Evolutionary conservation across 2,329 filamentous ascomycete genomes (phyloP).

Genomic region (Apiospora pterosperma): DNA sequence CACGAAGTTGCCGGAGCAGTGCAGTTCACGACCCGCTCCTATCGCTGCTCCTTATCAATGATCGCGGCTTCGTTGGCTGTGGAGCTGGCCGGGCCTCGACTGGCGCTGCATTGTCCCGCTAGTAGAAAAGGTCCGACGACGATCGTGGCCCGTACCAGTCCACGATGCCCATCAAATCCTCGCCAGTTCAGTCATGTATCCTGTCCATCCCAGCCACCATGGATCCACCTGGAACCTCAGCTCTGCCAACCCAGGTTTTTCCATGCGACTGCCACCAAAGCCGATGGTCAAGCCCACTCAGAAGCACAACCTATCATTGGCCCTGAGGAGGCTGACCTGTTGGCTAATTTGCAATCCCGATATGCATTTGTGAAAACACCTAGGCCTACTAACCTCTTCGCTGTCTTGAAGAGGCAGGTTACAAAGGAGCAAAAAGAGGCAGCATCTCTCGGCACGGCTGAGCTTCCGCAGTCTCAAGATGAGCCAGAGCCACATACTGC

Average conservation of each 20-base stretch:
- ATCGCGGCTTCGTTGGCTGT: conserved; percentile 13
- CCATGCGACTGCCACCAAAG: not conserved
- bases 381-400: not conserved
- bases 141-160: not conserved
- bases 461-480: not conserved
- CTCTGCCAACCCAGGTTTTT: not conserved
- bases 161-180: not conserved
- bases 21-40: not conserved
- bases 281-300: not conserved
- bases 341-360: not conserved
- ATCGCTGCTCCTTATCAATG: conserved; percentile 15
- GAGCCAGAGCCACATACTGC: not conserved
- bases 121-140: not conserved
- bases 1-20: not conserved
- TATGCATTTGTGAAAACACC: not conserved
- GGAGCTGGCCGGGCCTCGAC: conserved; percentile 19
- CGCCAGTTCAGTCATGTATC: not conserved
- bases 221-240: not conserved
- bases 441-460: not conserved
- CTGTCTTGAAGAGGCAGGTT: not conserved
- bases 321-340: not conserved
- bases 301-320: not conserved
- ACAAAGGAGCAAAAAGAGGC: not conserved
- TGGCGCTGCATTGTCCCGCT: conserved; percentile 11
- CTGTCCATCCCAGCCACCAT: not conserved